Conservation (phyloP, 441 rosid species). For the Populus hybrid region DNA sequence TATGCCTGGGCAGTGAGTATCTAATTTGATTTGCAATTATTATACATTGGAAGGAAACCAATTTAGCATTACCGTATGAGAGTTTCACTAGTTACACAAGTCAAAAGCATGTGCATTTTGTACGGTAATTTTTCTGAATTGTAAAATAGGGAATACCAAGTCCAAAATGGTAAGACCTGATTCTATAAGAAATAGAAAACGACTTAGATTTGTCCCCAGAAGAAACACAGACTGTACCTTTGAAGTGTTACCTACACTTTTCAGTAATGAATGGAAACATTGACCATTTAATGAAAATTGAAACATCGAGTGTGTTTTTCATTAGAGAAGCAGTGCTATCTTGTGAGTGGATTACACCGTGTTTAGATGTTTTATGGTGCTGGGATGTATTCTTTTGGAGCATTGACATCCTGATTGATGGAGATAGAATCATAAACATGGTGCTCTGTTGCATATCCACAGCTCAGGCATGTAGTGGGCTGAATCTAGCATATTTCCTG, state of each 20-base stretch:
- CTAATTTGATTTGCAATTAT: background rate
- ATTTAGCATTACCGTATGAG: background rate
- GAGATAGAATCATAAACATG: background rate
- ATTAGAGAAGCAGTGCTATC: background rate
- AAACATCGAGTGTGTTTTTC: background rate
- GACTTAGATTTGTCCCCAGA: background rate
- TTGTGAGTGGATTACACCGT: background rate
- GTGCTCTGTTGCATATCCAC: background rate
- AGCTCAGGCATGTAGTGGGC: background rate
- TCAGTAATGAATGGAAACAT: background rate
- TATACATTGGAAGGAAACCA: background rate
- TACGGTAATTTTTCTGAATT: background rate
- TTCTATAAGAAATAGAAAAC: background rate
- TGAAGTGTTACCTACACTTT: background rate
- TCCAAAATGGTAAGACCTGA: background rate
- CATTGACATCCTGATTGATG: background rate
- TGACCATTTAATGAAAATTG: background rate
- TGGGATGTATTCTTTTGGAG: background rate
- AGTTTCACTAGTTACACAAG: background rate
- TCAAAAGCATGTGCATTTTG: background rate
- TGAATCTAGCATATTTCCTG: background rate
- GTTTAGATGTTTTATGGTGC: background rate
- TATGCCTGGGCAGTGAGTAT: slow-evolving; percentile 90
- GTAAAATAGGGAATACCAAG: background rate
- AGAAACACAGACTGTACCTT: background rate